Base-by-base conservation (phyloP, 345 rosid genomes). In the Chamaenerion angustifolium region DNA sequence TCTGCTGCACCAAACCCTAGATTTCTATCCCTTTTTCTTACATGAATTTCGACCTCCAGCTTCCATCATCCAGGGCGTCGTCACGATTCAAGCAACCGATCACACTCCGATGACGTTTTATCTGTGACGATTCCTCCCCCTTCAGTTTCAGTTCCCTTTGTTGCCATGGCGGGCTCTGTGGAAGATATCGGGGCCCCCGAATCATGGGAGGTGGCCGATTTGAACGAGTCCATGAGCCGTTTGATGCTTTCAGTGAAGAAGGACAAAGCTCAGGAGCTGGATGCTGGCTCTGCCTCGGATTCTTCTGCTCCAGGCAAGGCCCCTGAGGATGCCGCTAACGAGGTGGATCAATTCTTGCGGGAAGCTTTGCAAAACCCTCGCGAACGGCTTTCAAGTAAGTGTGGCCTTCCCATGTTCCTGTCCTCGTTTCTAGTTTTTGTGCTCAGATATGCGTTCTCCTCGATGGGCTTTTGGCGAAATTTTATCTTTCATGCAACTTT, bases 201-300 rank as follows among this genome's bases (percentile, higher is more conserved):
- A 47, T 80, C 88, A n/a, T 83, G 94, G 94, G 94, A 83, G 79
- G 77, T 67, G 12, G 94, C 80, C 58, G 85, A 83, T 69, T 56
- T 83, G 72, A 88, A 83, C 49, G 80, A 79, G 37, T 61, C 88
- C 50, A 67, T 80, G 83, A 76, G 62, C 55, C 81, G 94, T 27
- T 61, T 83, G 74, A 64, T 73, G 72, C 81, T 83, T 27, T 68
- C 73, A 40, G 51, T 54, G 0, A 62, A 60, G 14, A 59, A 61
- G 23, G 60, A 68, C 46, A 48, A 48, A 11, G 52, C 12, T 48
- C 40, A 65, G 21, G 54, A 41, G 23, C 37, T 63, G 10, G 52
- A 42, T 16, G 47, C 52, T 11, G 77, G 60, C 55, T 49, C 61
- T 17, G 15, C 48, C 60, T 46, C 57, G 10, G 58, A 49, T 52